Percentiles rank a stretch among this genome's conserved stretches.
Evolutionary conservation across 2,329 filamentous ascomycete species (phyloP).

Genomic region (Aphanocladium album): DNA sequence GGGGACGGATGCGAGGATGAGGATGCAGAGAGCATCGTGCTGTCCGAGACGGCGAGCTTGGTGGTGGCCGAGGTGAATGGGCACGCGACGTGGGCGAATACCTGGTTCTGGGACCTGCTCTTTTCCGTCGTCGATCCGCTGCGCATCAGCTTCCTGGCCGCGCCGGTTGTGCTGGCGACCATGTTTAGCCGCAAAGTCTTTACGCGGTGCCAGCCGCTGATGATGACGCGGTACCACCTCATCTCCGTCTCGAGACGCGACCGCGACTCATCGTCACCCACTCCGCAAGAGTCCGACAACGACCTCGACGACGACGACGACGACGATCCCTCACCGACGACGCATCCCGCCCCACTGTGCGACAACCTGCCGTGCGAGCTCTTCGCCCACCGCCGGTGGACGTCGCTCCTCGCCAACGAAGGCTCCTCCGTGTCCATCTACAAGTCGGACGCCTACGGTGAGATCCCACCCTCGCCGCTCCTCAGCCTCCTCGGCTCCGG

Average conservation of each 20-base stretch:
- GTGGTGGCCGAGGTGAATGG: neutral
- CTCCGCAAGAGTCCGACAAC: neutral
- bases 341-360: neutral
- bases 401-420: slow-evolving; percentile 64
- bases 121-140: slow-evolving; percentile 49
- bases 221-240: slow-evolving; percentile 58
- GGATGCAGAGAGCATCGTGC: neutral
- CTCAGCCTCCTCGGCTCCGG: slow-evolving; percentile 33
- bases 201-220: slow-evolving; percentile 56
- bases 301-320: slow-evolving; percentile 9
- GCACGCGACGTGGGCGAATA: slow-evolving; percentile 17
- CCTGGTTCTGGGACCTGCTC: slow-evolving; percentile 52
- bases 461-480: slow-evolving; percentile 38
- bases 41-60: slow-evolving; percentile 18
- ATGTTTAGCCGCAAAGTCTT: slow-evolving; percentile 54
- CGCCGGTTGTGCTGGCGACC: slow-evolving; percentile 56
- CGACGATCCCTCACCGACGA: neutral
- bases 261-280: neutral
- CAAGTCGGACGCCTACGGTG: slow-evolving; percentile 25
- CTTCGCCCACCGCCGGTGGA: slow-evolving; percentile 60
- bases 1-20: neutral
- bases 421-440: slow-evolving; percentile 69
- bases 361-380: slow-evolving; percentile 32
- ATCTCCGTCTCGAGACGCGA: slow-evolving; percentile 40
- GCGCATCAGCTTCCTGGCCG: slow-evolving; percentile 42